Percentiles rank a stretch among this genome's conserved stretches.
Evolutionary conservation across 1,139 yeast genomes (phyloP).

Genomic region (Kluyveromyces marxianus): DNA sequence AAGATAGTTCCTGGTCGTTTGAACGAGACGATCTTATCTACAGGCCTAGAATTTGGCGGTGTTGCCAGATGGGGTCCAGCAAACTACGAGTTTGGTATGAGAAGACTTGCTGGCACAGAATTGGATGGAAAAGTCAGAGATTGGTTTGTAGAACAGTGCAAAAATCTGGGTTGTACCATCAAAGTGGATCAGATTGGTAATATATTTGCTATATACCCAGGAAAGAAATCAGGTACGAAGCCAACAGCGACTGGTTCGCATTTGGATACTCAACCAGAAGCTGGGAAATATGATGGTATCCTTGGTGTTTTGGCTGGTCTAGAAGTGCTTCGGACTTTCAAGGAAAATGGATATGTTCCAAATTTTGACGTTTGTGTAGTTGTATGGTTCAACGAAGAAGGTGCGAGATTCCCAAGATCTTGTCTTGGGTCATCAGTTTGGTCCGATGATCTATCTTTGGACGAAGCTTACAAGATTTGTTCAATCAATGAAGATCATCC

Average conservation of each 20-base stretch:
- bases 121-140: slow-evolving; percentile 59
- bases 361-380: slow-evolving; percentile 58
- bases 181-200: slow-evolving; percentile 59
- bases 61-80: slow-evolving; percentile 55
- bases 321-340: slow-evolving; percentile 57
- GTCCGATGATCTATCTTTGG: slow-evolving; percentile 45
- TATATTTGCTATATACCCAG: slow-evolving; percentile 59
- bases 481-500: slow-evolving; percentile 48
- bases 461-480: slow-evolving; percentile 42
- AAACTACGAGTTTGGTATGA: slow-evolving; percentile 51
- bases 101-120: slow-evolving; percentile 54
- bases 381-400: slow-evolving; percentile 75
- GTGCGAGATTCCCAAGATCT: slow-evolving; percentile 64
- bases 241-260: slow-evolving; percentile 72
- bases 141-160: slow-evolving; percentile 54
- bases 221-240: slow-evolving; percentile 35
- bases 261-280: slow-evolving; percentile 73
- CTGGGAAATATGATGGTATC: slow-evolving; percentile 69
- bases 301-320: slow-evolving; percentile 61
- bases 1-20: slow-evolving; percentile 32
- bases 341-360: slow-evolving; percentile 50
- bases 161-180: slow-evolving; percentile 47
- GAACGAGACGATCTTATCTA: slow-evolving; percentile 51
- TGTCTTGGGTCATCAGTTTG: slow-evolving; percentile 62
- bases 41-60: slow-evolving; percentile 53